Evolutionary conservation across 1,284 basidiomycete genomes (phyloP).

Genomic region (Malassezia caprae): DNA sequence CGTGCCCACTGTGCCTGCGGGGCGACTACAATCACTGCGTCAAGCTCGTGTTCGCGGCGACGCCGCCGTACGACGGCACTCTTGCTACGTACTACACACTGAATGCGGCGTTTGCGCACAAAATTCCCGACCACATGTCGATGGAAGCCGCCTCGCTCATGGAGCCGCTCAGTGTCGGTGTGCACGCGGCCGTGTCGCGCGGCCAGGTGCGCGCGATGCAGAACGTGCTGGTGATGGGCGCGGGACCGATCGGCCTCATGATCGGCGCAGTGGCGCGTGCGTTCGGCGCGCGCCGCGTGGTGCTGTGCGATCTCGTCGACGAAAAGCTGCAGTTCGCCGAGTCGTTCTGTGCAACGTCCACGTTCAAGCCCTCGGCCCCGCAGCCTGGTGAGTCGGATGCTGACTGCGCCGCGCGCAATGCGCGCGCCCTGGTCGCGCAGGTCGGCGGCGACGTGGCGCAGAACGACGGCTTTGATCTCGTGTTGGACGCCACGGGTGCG

Average conservation of each 20-base stretch:
- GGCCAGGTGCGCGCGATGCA: constrained; percentile 57
- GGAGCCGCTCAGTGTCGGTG: constrained; percentile 83
- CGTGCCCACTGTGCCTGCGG: constrained; percentile 54
- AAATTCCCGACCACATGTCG: constrained; percentile 49
- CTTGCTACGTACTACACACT: constrained; percentile 58
- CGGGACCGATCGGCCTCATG: constrained; percentile 80
- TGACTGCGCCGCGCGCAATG: constrained; percentile 53
- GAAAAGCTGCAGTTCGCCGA: constrained; percentile 77
- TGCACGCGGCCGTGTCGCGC: constrained; percentile 73
- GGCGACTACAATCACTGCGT: constrained; percentile 51
- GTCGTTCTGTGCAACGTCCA: constrained; percentile 74
- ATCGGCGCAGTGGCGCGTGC: constrained; percentile 84
- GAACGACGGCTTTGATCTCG: constrained; percentile 54
- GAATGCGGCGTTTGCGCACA: constrained; percentile 42
- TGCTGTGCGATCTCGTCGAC: constrained; percentile 61
- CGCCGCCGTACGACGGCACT: constrained; percentile 80
- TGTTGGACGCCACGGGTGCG: constrained; percentile 56
- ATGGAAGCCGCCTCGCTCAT: constrained; percentile 57
- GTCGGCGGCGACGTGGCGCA: constrained; percentile 52
- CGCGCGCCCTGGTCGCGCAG: constrained; percentile 49
- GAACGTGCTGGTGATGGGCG: constrained; percentile 61
- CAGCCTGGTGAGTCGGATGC: constrained; percentile 33
- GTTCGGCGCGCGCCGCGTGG: constrained; percentile 48
- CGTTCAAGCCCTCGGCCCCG: constrained; percentile 56
- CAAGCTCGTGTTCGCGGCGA: constrained; percentile 72